Percentiles rank a stretch among this genome's conserved stretches.
phyloP scores from a whole-genome alignment of 1,284 basidiomycete species.

The Paramarasmius palmivorus region DNA sequence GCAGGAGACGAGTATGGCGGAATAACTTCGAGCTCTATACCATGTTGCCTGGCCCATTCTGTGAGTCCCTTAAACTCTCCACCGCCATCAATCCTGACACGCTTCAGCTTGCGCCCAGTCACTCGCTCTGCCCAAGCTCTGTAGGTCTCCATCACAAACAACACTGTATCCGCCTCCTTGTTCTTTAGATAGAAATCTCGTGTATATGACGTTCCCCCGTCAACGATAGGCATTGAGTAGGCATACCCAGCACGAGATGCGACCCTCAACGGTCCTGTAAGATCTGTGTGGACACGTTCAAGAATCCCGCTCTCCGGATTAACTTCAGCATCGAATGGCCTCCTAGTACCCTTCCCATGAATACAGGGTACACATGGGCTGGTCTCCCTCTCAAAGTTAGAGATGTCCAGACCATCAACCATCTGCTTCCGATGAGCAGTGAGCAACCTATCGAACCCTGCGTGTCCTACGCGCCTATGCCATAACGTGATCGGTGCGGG shows the following conservation, averaged over 20 bases:
- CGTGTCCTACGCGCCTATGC: constrained; percentile 7
- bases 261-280: constrained; percentile 11
- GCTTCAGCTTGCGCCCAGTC: constrained; percentile 13
- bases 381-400: background rate
- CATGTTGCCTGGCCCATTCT: constrained; percentile 1
- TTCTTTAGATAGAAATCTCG: constrained; percentile 13
- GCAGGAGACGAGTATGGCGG: constrained; percentile 17
- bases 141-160: constrained; percentile 10
- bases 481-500: background rate
- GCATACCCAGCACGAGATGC: constrained; percentile 7
- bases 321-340: constrained; percentile 9
- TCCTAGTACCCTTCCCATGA: background rate
- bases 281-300: constrained; percentile 8
- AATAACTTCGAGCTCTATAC: constrained; percentile 19
- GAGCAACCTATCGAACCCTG: background rate
- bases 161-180: constrained; percentile 4
- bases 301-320: background rate
- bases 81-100: constrained; percentile 12
- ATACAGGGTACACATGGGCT: constrained; percentile 8
- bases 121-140: constrained; percentile 4
- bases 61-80: constrained; percentile 10
- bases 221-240: constrained; percentile 17
- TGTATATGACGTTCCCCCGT: constrained; percentile 10
- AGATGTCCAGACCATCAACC: constrained; percentile 7
- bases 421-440: background rate